A percentile compares a stretch with the other conserved stretches of the same genome.
Conservation (phyloP, 108 stramenopile genomes). For the Craspedostauros australis region DNA sequence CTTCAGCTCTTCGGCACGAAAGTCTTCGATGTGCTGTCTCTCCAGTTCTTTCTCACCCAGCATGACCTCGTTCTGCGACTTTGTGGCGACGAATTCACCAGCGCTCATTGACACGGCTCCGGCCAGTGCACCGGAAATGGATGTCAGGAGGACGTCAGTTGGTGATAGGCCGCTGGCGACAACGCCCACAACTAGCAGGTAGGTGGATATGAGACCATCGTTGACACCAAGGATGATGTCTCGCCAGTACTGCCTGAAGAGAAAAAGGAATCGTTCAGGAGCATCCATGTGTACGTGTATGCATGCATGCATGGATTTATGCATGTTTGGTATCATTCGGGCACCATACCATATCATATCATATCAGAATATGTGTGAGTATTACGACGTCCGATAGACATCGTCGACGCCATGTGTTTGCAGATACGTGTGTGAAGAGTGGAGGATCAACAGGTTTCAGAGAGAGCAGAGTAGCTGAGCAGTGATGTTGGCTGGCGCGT, state of each 20-base stretch:
- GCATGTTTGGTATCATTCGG: too few species aligned
- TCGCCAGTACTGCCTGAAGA: constrained; percentile 77
- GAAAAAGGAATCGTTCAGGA: too few species aligned
- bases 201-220: constrained; percentile 72
- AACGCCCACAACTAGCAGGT: constrained; percentile 68
- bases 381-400: too few species aligned
- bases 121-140: constrained; percentile 65
- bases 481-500: too few species aligned
- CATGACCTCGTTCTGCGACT: constrained; percentile 75
- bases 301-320: too few species aligned
- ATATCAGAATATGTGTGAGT: too few species aligned
- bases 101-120: constrained; percentile 74
- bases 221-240: constrained; percentile 77
- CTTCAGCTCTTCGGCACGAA: constrained; percentile 41
- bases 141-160: constrained; percentile 53
- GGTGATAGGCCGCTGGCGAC: constrained; percentile 58
- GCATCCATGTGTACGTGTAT: too few species aligned
- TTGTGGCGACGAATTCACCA: constrained; percentile 76
- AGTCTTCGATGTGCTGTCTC: constrained; percentile 45
- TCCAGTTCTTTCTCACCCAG: constrained; percentile 66
- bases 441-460: too few species aligned
- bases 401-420: too few species aligned
- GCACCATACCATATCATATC: too few species aligned
- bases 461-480: too few species aligned
- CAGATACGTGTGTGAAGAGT: too few species aligned